phyloP scores from a whole-genome alignment of 2,329 filamentous ascomycete species.

The Hypoxylon sp. region DNA sequence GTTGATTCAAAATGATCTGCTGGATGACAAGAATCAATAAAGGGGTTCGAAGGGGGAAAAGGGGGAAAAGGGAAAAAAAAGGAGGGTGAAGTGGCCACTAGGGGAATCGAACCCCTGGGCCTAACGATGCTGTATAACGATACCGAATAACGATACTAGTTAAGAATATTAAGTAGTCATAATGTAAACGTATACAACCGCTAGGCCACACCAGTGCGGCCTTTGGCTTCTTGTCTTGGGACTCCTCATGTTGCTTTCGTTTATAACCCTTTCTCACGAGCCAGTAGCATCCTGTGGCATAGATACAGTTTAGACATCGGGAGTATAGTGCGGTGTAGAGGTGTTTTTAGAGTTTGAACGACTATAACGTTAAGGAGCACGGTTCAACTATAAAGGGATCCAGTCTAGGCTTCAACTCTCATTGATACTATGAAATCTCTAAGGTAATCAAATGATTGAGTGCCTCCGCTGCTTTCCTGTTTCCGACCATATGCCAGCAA shows the following conservation, averaged over 20 bases:
- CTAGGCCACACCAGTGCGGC: slow-evolving; percentile 16
- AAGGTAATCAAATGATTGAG: no score
- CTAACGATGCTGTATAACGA: slow-evolving; percentile 8
- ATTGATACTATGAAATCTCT: no score
- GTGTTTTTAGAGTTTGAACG: not conserved
- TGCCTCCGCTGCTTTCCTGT: not conserved
- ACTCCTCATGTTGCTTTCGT: not conserved
- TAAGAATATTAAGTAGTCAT: no score
- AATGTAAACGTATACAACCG: no score
- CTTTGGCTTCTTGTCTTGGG: not conserved
- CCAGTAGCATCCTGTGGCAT: not conserved
- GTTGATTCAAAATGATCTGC: no score
- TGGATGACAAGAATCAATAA: no score
- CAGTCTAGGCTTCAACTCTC: not conserved
- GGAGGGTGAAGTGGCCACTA: not conserved
- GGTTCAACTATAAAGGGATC: not conserved
- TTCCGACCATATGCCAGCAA: not conserved
- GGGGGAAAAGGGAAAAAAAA: not conserved
- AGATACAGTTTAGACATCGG: not conserved
- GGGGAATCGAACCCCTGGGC: slow-evolving; percentile 29
- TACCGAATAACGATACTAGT: not conserved
- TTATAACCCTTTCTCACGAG: not conserved
- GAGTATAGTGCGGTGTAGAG: not conserved
- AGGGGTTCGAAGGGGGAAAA: not conserved
- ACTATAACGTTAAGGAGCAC: not conserved